Evolutionary conservation across 352 stramenopile species (phyloP).

Genomic region (Phytopythium oedochilum): DNA sequence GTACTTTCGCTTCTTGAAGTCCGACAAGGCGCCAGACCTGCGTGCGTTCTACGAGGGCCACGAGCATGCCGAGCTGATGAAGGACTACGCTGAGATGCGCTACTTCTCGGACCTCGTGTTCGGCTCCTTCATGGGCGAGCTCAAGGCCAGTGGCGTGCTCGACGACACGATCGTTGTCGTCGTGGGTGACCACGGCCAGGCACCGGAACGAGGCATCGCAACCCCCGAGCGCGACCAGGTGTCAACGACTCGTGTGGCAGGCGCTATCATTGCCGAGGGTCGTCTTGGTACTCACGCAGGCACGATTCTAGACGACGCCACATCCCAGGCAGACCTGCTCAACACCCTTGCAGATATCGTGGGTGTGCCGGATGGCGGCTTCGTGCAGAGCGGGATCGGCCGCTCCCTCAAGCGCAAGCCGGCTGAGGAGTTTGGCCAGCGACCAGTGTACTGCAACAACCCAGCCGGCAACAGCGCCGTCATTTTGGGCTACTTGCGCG

Average conservation of each 20-base stretch:
- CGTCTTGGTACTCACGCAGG: slow-evolving; percentile 27
- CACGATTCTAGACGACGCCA: slow-evolving; percentile 33
- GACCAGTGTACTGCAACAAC: slow-evolving; percentile 50
- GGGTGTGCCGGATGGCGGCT: slow-evolving; percentile 33
- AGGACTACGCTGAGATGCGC: slow-evolving; percentile 61
- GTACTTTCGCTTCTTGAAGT: slow-evolving; percentile 35
- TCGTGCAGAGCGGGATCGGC: slow-evolving; percentile 52
- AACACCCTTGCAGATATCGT: slow-evolving; percentile 72
- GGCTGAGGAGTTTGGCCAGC: slow-evolving; percentile 12
- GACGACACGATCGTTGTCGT: slow-evolving; percentile 66
- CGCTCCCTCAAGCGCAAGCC: slow-evolving; percentile 54
- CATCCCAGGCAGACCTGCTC: slow-evolving; percentile 51
- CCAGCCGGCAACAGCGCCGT: slow-evolving; percentile 44
- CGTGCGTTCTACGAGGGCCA: slow-evolving; percentile 41
- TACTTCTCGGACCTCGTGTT: slow-evolving; percentile 63
- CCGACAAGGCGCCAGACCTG: slow-evolving; percentile 20
- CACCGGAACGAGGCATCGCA: slow-evolving; percentile 34
- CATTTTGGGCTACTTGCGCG: slow-evolving; percentile 42
- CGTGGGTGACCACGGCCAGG: slow-evolving; percentile 59
- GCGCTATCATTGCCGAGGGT: slow-evolving; percentile 51
- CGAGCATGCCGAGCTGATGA: slow-evolving; percentile 36
- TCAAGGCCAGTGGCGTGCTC: slow-evolving; percentile 48
- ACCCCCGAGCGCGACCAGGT: slow-evolving; percentile 51
- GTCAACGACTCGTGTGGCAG: slow-evolving; percentile 34
- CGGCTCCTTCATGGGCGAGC: slow-evolving; percentile 46